These are phyloP conservation scores for Syzygium oleosum DNA, from an alignment of 345 rosid genomes.

Conservation along the genomic window DNA sequence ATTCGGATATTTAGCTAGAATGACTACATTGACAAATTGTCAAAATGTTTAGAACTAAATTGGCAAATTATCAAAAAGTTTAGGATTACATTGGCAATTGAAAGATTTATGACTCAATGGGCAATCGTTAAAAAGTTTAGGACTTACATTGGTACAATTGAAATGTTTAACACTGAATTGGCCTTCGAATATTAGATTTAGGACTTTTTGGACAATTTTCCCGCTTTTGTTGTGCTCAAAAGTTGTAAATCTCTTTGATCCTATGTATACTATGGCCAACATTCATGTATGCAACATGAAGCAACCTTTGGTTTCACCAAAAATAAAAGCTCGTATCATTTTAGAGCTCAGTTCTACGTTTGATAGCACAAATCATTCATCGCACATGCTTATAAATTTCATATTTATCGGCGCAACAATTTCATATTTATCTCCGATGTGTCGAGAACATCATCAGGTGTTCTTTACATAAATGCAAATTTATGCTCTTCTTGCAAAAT, in stretches of 20 bases:
- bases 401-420: background rate
- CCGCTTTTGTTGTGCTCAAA: background rate
- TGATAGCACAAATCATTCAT: background rate
- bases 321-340: background rate
- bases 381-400: background rate
- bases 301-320: background rate
- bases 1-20: no score
- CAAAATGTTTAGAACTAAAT: no score
- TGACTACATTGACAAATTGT: no score
- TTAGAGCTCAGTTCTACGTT: background rate
- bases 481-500: background rate
- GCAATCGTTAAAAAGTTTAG: no score
- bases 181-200: no score
- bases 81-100: no score
- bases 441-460: background rate
- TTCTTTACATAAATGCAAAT: background rate
- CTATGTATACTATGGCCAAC: background rate
- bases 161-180: no score
- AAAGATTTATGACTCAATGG: no score
- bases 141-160: no score
- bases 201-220: no score
- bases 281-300: background rate
- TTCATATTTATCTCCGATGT: background rate
- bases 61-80: no score
- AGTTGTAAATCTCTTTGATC: background rate